A percentile compares a stretch with the other conserved stretches of the same genome.
These are phyloP conservation scores for Cairneyella variabilis DNA, from an alignment of 495 filamentous ascomycete genomes.

Conservation along the genomic window DNA sequence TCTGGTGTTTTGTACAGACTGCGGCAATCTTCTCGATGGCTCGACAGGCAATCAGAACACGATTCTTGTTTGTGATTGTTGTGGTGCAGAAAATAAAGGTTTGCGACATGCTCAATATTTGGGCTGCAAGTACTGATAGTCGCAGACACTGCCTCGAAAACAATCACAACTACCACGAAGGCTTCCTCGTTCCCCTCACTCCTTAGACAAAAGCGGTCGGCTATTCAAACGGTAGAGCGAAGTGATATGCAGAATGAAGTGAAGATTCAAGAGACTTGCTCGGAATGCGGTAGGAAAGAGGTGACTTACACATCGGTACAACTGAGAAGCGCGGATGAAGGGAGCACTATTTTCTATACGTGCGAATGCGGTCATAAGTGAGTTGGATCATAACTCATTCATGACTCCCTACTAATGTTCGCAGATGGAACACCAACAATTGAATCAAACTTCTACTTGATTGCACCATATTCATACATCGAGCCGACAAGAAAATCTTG, in stretches of 20 bases:
- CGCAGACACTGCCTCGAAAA: conserved; percentile 75
- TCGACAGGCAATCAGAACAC: conserved; percentile 71
- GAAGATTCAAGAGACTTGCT: conserved; percentile 64
- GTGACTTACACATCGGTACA: conserved; percentile 85
- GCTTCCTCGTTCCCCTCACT: conserved; percentile 83
- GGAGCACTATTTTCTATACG: conserved; percentile 82
- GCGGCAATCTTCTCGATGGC: conserved; percentile 82
- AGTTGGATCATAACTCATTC: conserved; percentile 26
- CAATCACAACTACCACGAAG: conserved; percentile 78
- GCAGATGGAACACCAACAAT: conserved; percentile 60
- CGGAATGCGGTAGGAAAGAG: conserved; percentile 75
- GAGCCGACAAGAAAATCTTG: no score
- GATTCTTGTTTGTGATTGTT: conserved; percentile 77
- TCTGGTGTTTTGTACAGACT: conserved; percentile 89
- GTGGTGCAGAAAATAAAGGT: conserved; percentile 83
- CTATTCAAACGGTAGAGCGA: conserved; percentile 75
- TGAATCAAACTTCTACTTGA: no score
- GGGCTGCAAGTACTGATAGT: conserved; percentile 1
- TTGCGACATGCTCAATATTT: not conserved
- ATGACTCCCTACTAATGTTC: conserved; percentile 28
- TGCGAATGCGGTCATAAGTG: conserved; percentile 86
- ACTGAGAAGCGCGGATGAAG: conserved; percentile 90
- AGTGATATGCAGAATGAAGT: conserved; percentile 77
- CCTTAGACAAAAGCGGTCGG: conserved; percentile 77
- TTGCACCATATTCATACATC: no score